phyloP scores from a whole-genome alignment of 345 rosid species.

The Alliaria petiolata region DNA sequence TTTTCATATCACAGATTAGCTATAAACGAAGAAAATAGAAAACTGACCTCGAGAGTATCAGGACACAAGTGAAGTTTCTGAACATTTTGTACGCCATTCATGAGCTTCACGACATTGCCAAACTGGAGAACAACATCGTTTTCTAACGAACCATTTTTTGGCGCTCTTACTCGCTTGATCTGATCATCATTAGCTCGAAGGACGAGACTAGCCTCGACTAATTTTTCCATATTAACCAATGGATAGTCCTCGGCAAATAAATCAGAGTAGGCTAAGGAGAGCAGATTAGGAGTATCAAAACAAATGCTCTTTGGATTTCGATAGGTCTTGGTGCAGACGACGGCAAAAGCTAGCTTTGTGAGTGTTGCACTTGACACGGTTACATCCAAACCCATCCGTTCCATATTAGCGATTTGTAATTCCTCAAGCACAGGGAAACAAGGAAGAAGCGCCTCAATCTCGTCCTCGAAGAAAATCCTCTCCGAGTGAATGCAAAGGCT shows the following conservation, averaged over 20 bases:
- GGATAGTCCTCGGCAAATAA: conserved; percentile 15
- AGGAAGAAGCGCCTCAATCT: conserved; percentile 3
- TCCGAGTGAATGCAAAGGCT: not conserved
- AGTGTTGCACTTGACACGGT: not conserved
- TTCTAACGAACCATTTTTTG: not conserved
- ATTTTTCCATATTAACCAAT: not conserved
- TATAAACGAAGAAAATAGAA: too few species aligned
- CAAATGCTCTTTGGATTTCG: conserved; percentile 2
- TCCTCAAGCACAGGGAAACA: conserved; percentile 11
- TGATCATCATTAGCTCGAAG: not conserved
- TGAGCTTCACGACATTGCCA: conserved; percentile 15
- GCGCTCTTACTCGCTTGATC: not conserved
- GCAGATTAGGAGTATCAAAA: conserved; percentile 11
- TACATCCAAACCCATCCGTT: not conserved
- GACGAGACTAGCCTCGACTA: not conserved
- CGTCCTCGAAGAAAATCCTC: not conserved
- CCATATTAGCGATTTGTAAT: not conserved
- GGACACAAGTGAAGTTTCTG: not conserved
- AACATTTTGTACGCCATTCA: conserved; percentile 11
- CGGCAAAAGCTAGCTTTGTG: not conserved
- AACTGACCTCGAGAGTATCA: conserved; percentile 13
- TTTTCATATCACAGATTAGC: not conserved
- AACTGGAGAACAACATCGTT: not conserved
- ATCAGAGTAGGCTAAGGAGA: not conserved
- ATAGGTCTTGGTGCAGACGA: not conserved